phyloP scores from a whole-genome alignment of 768 basidiomycete genomes.

The Hygrophorus russula region DNA sequence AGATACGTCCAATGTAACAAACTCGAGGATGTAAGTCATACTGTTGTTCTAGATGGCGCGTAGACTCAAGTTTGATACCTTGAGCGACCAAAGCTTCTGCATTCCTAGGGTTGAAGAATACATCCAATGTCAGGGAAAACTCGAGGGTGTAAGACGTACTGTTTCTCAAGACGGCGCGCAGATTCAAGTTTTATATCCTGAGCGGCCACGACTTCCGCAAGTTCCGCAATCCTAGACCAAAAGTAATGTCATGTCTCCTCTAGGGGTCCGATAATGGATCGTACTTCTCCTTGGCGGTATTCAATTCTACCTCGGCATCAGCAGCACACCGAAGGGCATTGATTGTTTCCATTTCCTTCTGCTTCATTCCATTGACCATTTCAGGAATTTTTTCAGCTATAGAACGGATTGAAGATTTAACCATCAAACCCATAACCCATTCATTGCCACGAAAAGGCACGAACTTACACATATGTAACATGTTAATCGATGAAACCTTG shows the following conservation, averaged over 20 bases:
- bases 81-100: neutral
- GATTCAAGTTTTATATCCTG: neutral
- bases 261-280: neutral
- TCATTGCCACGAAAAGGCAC: neutral
- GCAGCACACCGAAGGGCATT: neutral
- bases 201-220: neutral
- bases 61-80: neutral
- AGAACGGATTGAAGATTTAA: neutral
- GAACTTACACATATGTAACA: slow-evolving; percentile 3
- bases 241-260: neutral
- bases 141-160: neutral
- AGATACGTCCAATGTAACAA: too few species aligned
- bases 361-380: neutral
- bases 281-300: slow-evolving; percentile 1
- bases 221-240: slow-evolving; percentile 1
- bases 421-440: neutral
- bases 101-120: neutral
- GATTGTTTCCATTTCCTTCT: neutral
- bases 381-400: slow-evolving; percentile 1
- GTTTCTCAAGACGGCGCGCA: neutral
- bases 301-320: neutral
- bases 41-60: neutral
- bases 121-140: neutral
- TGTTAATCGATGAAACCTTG: neutral
- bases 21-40: neutral